Percentiles rank a stretch among this genome's conserved stretches.
Evolutionary conservation across 805 yeast genomes (phyloP).

Genomic region (Candida nitratophila): DNA sequence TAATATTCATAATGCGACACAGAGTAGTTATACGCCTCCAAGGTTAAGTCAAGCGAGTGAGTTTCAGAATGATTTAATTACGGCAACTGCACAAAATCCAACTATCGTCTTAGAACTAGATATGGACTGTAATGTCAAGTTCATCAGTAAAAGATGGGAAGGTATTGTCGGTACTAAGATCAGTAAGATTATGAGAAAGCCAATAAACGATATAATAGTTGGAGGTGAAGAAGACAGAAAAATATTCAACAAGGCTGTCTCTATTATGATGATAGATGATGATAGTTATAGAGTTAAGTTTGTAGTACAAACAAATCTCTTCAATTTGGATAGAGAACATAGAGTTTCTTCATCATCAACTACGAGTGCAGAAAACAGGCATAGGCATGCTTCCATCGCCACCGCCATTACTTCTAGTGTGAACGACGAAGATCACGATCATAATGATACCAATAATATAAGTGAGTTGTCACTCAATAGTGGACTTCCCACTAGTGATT

Average conservation of each 20-base stretch:
- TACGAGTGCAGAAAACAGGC: no score
- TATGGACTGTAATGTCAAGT: conserved; percentile 69
- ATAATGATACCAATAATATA: conserved; percentile 4
- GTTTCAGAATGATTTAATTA: conserved; percentile 34
- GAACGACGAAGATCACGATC: conserved; percentile 7
- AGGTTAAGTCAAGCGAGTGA: background rate
- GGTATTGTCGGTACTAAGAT: conserved; percentile 62
- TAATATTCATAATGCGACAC: conserved; percentile 2
- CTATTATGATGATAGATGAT: conserved; percentile 66
- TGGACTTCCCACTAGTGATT: conserved; percentile 7
- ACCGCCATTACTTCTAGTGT: no score
- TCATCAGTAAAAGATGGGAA: conserved; percentile 74
- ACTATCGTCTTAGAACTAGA: conserved; percentile 81
- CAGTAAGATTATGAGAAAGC: conserved; percentile 44
- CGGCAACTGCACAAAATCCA: conserved; percentile 64
- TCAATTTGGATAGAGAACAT: background rate
- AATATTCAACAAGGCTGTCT: conserved; percentile 65
- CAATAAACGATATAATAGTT: conserved; percentile 55
- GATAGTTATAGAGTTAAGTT: conserved; percentile 74
- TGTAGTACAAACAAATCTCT: conserved; percentile 33
- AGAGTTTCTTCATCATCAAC: background rate
- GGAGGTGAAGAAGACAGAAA: conserved; percentile 59
- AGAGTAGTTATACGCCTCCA: background rate
- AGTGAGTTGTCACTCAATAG: background rate
- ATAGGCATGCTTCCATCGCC: no score